phyloP scores from a whole-genome alignment of 2,329 filamentous ascomycete species.

The Paecilomyces formosus region DNA sequence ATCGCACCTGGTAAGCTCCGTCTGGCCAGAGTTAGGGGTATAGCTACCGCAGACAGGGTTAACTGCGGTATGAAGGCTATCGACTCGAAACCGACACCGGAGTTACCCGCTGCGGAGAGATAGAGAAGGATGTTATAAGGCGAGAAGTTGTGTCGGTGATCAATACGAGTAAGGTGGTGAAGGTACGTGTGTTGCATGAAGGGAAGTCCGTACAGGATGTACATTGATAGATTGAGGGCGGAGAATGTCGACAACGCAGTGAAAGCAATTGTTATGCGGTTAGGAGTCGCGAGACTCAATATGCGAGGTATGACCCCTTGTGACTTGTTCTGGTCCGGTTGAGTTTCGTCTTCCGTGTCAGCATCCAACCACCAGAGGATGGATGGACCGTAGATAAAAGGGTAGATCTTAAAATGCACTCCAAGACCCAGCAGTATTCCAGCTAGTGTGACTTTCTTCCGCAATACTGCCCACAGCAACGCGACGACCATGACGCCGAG shows the following conservation, averaged over 20 bases:
- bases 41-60: constrained; percentile 65
- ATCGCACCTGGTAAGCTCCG: constrained; percentile 74
- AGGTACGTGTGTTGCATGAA: constrained; percentile 89
- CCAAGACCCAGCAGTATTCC: constrained; percentile 70
- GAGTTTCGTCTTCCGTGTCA: constrained; percentile 9
- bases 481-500: constrained; percentile 77
- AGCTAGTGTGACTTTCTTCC: constrained; percentile 55
- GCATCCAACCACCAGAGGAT: constrained; percentile 36
- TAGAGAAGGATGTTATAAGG: constrained; percentile 92
- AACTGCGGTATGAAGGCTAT: constrained; percentile 87
- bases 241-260: constrained; percentile 67
- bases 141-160: constrained; percentile 97
- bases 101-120: constrained; percentile 58
- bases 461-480: constrained; percentile 73
- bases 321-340: not conserved
- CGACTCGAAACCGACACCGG: constrained; percentile 53
- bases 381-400: constrained; percentile 80
- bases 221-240: constrained; percentile 71
- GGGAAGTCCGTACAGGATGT: constrained; percentile 63
- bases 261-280: constrained; percentile 33
- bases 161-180: constrained; percentile 85
- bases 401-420: constrained; percentile 98
- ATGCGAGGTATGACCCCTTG: constrained; percentile 9
- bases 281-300: constrained; percentile 29
- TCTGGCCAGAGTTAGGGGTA: constrained; percentile 71